Conservation (phyloP, 768 basidiomycete genomes). For the Rhodotorula sphaerocarpa region DNA sequence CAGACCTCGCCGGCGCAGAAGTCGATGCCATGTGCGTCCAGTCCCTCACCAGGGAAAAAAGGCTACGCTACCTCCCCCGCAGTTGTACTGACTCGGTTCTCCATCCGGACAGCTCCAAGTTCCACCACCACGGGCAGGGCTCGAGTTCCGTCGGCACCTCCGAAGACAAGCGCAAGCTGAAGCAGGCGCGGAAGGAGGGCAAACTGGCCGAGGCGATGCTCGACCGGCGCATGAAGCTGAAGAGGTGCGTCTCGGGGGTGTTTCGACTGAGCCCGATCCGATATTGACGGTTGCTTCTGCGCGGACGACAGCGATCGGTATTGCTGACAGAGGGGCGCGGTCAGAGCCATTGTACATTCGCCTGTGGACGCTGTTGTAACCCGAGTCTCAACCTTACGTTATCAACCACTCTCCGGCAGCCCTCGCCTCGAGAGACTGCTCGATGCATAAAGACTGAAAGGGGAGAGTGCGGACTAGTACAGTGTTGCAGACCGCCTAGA, state of each 20-base stretch:
- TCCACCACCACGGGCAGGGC: slow-evolving; percentile 68
- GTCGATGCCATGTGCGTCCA: slow-evolving; percentile 37
- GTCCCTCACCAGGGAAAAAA: neutral
- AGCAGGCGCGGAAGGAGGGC: slow-evolving; percentile 50
- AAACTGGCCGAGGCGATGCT: slow-evolving; percentile 60
- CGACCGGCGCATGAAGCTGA: slow-evolving; percentile 71
- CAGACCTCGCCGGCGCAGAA: slow-evolving; percentile 59
- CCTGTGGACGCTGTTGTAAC: no score
- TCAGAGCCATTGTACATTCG: no score
- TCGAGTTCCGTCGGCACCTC: slow-evolving; percentile 55
- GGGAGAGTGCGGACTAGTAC: neutral
- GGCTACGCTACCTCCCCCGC: no score
- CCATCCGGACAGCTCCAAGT: slow-evolving; percentile 51
- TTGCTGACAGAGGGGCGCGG: slow-evolving; percentile 9
- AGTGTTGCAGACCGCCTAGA: no score
- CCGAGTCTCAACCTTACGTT: no score
- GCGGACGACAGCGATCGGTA: slow-evolving; percentile 7
- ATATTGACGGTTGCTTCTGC: neutral
- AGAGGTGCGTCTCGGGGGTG: slow-evolving; percentile 42
- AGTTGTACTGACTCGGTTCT: neutral
- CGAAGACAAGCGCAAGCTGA: slow-evolving; percentile 70
- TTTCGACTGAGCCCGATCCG: no score
- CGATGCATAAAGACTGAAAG: neutral
- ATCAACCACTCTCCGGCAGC: no score
- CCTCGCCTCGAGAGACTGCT: no score